phyloP scores from a whole-genome alignment of 169 alveolate genomes.

The Cryptosporidium ubiquitum region DNA sequence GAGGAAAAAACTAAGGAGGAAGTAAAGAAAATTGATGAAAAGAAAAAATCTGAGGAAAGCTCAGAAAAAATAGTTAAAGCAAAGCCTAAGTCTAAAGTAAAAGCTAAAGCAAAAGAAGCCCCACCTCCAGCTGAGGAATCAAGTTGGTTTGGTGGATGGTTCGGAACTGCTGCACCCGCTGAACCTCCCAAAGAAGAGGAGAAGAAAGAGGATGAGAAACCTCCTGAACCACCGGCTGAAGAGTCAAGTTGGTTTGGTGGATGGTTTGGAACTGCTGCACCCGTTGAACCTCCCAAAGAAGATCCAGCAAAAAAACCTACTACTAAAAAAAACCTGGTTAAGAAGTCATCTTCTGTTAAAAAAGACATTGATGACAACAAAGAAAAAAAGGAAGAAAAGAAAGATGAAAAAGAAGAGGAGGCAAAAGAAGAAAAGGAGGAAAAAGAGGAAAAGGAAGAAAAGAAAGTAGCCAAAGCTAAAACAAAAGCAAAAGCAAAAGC shows the following conservation, averaged over 20 bases:
- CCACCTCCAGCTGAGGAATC: conserved; percentile 10
- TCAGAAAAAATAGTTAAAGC: background rate
- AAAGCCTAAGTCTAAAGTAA: conserved; percentile 5
- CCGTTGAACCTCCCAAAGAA: conserved; percentile 14
- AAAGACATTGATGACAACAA: background rate
- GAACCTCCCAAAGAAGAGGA: conserved; percentile 7
- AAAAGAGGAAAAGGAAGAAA: background rate
- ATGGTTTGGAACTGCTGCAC: background rate
- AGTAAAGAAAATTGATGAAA: background rate
- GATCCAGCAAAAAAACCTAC: conserved; percentile 61
- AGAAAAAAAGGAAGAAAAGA: background rate
- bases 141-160: conserved; percentile 46
- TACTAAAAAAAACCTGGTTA: background rate
- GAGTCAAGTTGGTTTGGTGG: conserved; percentile 63
- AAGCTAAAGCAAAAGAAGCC: background rate
- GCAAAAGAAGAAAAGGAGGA: background rate
- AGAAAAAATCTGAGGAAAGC: background rate
- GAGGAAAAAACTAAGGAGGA: background rate
- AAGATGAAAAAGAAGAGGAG: background rate
- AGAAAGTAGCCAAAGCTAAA: background rate
- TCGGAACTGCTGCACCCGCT: conserved; percentile 5
- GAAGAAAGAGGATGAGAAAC: background rate
- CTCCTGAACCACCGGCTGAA: background rate
- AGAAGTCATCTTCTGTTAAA: background rate
- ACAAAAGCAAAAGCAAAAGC: conserved; percentile 2